Percentiles rank a stretch among this genome's conserved stretches.
phyloP scores from a whole-genome alignment of 2,329 filamentous ascomycete species.

The Colletotrichum incanum region DNA sequence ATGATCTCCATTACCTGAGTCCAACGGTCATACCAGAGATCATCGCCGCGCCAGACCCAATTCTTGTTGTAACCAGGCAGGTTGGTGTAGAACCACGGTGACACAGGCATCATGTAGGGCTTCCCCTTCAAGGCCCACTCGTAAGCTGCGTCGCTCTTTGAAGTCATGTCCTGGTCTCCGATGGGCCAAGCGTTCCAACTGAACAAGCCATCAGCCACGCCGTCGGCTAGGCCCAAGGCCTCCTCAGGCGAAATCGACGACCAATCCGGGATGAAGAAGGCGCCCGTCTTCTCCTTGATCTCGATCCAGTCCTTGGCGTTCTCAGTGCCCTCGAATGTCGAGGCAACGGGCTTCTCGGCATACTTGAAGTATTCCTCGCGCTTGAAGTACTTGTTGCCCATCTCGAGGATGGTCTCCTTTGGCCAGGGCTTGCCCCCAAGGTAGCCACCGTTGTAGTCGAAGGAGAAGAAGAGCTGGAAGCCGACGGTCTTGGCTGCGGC shows the following conservation, averaged over 20 bases:
- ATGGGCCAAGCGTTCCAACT: slow-evolving; percentile 57
- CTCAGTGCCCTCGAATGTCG: slow-evolving; percentile 61
- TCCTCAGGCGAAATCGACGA: slow-evolving; percentile 53
- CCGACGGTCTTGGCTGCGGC: slow-evolving; percentile 44
- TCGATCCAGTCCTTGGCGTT: slow-evolving; percentile 59
- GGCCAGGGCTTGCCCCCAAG: slow-evolving; percentile 43
- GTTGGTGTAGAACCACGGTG: slow-evolving; percentile 74
- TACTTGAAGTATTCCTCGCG: slow-evolving; percentile 45
- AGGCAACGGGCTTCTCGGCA: slow-evolving; percentile 53
- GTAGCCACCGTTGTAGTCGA: slow-evolving; percentile 50
- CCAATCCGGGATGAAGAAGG: slow-evolving; percentile 64
- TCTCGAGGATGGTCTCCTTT: slow-evolving; percentile 30
- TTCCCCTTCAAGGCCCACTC: slow-evolving; percentile 33
- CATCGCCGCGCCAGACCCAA: slow-evolving; percentile 75
- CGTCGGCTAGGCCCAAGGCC: slow-evolving; percentile 39
- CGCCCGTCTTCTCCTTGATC: slow-evolving; percentile 57
- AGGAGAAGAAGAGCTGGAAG: slow-evolving; percentile 52
- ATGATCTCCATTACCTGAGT: slow-evolving; percentile 65
- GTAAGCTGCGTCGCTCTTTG: slow-evolving; percentile 45
- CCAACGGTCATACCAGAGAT: slow-evolving; percentile 74
- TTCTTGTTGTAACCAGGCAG: slow-evolving; percentile 71
- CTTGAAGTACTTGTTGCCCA: slow-evolving; percentile 34
- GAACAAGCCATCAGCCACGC: slow-evolving; percentile 54
- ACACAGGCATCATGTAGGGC: slow-evolving; percentile 68
- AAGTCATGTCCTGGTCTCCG: slow-evolving; percentile 46